Evolutionary conservation across 2,329 filamentous ascomycete genomes (phyloP).

Genomic region (Fusarium aywerte): DNA sequence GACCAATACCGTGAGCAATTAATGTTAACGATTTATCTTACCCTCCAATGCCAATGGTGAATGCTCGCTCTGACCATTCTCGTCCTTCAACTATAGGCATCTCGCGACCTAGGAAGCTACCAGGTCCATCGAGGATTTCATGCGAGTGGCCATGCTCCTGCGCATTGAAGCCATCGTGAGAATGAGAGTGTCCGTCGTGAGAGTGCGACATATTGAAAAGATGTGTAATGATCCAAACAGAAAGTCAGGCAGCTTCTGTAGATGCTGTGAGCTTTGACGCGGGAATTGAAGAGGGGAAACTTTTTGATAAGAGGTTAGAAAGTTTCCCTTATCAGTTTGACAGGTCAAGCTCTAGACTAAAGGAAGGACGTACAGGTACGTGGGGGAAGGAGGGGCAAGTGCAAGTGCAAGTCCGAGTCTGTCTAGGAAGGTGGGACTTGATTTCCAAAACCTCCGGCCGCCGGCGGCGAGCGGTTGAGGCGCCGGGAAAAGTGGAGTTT

Average conservation of each 20-base stretch:
- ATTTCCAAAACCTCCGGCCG: neutral
- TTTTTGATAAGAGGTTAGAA: constrained; percentile 13
- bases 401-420: neutral
- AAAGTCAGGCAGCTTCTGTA: neutral
- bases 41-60: constrained; percentile 98
- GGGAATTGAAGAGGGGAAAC: constrained; percentile 17
- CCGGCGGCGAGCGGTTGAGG: constrained; percentile 8
- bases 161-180: constrained; percentile 61
- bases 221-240: neutral
- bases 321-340: constrained; percentile 32
- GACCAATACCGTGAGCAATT: neutral
- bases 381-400: constrained; percentile 25
- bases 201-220: constrained; percentile 55
- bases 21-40: constrained; percentile 55
- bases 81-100: constrained; percentile 93
- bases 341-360: constrained; percentile 16
- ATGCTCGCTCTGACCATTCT: constrained; percentile 88
- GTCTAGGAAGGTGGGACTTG: neutral
- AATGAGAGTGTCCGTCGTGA: constrained; percentile 71
- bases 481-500: constrained; percentile 21
- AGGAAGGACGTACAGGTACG: constrained; percentile 1
- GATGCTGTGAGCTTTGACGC: neutral
- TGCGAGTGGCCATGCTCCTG: constrained; percentile 93
- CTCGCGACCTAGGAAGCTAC: constrained; percentile 88
- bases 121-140: constrained; percentile 93